These are phyloP conservation scores for Ophiostoma novo-ulmi DNA, from an alignment of 2,329 filamentous ascomycete species.

Conservation along the genomic window DNA sequence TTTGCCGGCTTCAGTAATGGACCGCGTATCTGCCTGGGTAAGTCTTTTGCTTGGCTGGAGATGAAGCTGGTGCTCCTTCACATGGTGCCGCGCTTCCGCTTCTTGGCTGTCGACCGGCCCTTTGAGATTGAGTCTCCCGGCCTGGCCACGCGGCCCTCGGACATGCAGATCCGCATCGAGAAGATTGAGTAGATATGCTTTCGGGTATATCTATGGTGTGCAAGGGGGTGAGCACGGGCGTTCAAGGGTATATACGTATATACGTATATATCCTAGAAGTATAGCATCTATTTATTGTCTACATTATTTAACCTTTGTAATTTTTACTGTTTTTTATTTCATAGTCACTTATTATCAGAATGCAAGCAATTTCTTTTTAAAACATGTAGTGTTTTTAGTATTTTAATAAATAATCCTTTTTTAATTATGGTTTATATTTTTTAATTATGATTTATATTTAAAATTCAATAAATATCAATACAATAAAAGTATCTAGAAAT, in stretches of 20 bases:
- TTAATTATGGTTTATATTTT: no score
- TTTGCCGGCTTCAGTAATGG: conserved; percentile 33
- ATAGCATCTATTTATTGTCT: no score
- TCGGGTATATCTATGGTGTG: background rate
- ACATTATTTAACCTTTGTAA: no score
- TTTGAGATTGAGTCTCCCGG: conserved; percentile 22
- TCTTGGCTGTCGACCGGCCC: conserved; percentile 16
- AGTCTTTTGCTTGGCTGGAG: conserved; percentile 30
- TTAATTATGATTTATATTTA: no score
- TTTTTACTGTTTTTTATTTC: no score
- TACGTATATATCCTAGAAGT: no score
- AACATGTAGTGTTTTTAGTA: no score
- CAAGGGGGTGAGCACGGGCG: background rate
- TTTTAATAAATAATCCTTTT: no score
- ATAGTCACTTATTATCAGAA: no score
- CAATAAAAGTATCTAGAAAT: no score
- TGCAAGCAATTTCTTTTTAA: no score
- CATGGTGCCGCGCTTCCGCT: conserved; percentile 25
- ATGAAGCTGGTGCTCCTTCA: conserved; percentile 31
- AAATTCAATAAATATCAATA: no score
- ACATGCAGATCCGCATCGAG: conserved; percentile 17
- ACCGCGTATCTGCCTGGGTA: conserved; percentile 31
- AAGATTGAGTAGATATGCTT: conserved; percentile 11
- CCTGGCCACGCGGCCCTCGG: conserved; percentile 20
- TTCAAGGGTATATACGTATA: background rate